Percentiles rank a stretch among this genome's conserved stretches.
phyloP scores from a whole-genome alignment of 2,329 filamentous ascomycete species.

The Fusarium sp. region DNA sequence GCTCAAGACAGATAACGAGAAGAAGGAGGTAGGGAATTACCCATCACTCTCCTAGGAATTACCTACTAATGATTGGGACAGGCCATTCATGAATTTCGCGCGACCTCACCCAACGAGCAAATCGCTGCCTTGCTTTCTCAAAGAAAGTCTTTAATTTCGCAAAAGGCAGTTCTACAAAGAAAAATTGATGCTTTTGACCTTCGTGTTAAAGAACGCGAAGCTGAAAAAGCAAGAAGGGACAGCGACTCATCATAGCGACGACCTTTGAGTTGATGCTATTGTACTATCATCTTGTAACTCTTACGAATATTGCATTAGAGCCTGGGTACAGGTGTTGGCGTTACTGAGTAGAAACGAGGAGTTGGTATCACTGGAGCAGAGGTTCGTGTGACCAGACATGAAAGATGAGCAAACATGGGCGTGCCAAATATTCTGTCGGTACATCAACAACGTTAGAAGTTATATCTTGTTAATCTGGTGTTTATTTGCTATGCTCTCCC shows the following conservation, averaged over 20 bases:
- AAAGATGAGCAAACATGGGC: neutral
- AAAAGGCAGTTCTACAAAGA: conserved; percentile 55
- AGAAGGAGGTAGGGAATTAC: conserved; percentile 53
- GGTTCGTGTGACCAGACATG: neutral
- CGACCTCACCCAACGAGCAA: conserved; percentile 57
- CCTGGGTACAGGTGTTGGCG: conserved; percentile 16
- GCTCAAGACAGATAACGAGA: conserved; percentile 62
- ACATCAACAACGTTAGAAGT: conserved; percentile 1
- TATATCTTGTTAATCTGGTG: conserved; percentile 25
- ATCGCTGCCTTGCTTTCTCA: conserved; percentile 59
- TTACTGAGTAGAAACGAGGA: conserved; percentile 8
- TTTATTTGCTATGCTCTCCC: conserved; percentile 28
- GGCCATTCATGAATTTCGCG: conserved; percentile 54
- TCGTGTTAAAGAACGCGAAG: conserved; percentile 54
- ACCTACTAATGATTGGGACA: conserved; percentile 21
- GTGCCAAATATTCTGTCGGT: neutral
- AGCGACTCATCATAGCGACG: conserved; percentile 5
- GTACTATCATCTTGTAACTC: conserved; percentile 30
- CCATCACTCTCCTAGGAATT: neutral
- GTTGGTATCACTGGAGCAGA: neutral
- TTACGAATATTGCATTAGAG: conserved; percentile 12
- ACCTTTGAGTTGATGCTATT: neutral
- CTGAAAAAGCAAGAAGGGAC: conserved; percentile 43
- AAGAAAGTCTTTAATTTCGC: conserved; percentile 53
- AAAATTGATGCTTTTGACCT: conserved; percentile 57